Evolutionary conservation across 306 rosid genomes (phyloP).

Genomic region (Elaeagnus macrophylla): DNA sequence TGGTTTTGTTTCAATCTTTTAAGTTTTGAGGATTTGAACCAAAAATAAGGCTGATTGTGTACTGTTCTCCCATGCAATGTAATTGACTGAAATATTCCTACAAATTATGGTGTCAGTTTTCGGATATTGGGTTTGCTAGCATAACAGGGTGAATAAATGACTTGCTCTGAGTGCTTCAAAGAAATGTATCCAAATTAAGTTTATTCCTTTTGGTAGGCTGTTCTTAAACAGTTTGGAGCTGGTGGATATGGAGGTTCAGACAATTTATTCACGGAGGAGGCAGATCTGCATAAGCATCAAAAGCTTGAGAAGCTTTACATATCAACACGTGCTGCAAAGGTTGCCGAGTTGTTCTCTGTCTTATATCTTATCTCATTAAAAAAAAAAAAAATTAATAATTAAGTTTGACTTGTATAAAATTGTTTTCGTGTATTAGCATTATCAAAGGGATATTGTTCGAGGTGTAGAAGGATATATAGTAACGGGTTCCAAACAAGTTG

Average conservation of each 20-base stretch:
- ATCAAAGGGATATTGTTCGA: constrained; percentile 96
- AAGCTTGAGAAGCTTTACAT: constrained; percentile 92
- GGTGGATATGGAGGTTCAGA: constrained; percentile 98
- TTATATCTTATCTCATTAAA: constrained; percentile 13
- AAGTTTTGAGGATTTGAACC: no score
- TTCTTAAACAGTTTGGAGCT: constrained; percentile 90
- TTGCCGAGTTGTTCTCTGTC: constrained; percentile 28
- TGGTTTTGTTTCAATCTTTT: constrained; percentile 1
- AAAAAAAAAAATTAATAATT: not conserved
- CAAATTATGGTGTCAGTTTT: no score
- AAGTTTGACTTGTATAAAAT: constrained; percentile 11
- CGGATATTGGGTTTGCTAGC: no score
- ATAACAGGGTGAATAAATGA: no score
- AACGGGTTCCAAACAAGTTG: constrained; percentile 93
- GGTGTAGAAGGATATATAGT: constrained; percentile 94
- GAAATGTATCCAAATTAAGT: no score
- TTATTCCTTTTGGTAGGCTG: constrained; percentile 42
- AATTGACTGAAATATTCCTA: no score
- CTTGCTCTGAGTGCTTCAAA: no score
- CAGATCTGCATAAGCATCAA: constrained; percentile 79
- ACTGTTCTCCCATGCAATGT: no score
- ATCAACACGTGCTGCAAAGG: constrained; percentile 98
- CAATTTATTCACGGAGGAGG: constrained; percentile 69
- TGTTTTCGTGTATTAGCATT: constrained; percentile 51
- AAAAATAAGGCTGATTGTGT: no score